Base-by-base conservation (phyloP, 371 early-diverging fungal species). In the Dichotomocladium elegans region DNA sequence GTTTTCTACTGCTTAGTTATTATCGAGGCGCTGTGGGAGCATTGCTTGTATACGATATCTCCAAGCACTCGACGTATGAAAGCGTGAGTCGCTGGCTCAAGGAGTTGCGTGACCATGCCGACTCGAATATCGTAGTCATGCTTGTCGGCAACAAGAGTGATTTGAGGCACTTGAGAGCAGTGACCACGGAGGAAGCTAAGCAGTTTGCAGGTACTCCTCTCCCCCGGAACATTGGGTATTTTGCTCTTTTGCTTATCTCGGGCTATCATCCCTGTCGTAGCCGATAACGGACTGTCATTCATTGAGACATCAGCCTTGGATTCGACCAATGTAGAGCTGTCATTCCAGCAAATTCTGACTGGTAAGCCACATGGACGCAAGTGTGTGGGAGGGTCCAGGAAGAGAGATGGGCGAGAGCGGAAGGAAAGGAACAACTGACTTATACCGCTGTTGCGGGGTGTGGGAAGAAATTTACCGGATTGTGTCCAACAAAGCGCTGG, bases 1-100 rank as follows among this genome's bases (percentile, higher is more conserved):
- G 5, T 7, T 5, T 11, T 9, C 4, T 0, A 37, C 37, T 51
- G 35, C 25, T 11, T 57, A 91, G 90, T 24, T 99, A 99, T 79
- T 99, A 99, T 74, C 95, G 99, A 65, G 99, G 99, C 14, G 98
- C 99, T n/a, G 91, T 93, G 10, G 99, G 99, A 40, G 99, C 99
- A 35, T 81, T 99, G 60, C 81, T 99, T 34, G 99, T 99, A 12
- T 99, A 99, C 68, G 99, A 99, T 76, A 95, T 99, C 70, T 90
- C 99, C 41, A 93, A 96, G 74, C 93, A 96, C 63, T 70, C 79
- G 14, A 95, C 98, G 12, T 96, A 95, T 64, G 95, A 96, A 70
- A 97, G 93, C 70, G 96, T 94, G 17, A 85, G 83, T 48, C 89
- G 95, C 42, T 99, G 99, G 99, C 82, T 99, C 44, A 95, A 93